Evolutionary conservation across 768 basidiomycete genomes (phyloP).

Genomic region (Boletus fagicola): DNA sequence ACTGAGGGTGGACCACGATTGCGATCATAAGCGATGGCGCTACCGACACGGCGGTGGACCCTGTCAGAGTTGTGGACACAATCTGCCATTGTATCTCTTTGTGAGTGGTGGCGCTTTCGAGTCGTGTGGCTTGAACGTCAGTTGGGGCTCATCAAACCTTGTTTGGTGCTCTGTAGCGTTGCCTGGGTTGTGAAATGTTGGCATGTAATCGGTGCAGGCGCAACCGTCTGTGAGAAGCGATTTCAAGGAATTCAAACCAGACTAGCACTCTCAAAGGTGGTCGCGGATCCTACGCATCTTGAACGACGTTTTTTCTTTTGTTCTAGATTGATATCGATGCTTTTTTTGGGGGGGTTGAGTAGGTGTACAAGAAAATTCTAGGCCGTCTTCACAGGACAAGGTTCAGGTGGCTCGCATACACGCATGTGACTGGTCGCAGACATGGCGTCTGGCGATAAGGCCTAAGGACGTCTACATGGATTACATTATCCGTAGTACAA

Average conservation of each 20-base stretch:
- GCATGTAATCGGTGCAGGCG: slow-evolving; percentile 38
- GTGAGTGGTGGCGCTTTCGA: slow-evolving; percentile 36
- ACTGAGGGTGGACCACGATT: slow-evolving; percentile 55
- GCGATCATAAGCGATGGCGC: slow-evolving; percentile 44
- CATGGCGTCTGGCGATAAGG: slow-evolving; percentile 2
- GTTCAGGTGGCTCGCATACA: not conserved
- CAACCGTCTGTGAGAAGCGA: slow-evolving; percentile 32
- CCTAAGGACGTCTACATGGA: slow-evolving; percentile 10
- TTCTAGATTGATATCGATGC: not conserved
- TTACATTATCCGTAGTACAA: slow-evolving; percentile 9
- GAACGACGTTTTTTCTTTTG: not conserved
- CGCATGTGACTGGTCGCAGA: slow-evolving; percentile 38
- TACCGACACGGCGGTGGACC: slow-evolving; percentile 41
- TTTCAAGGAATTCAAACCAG: too few relatives aligned
- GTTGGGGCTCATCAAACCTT: not conserved
- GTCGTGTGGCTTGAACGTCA: not conserved
- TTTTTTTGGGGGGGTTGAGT: not conserved
- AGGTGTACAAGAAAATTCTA: not conserved
- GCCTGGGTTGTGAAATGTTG: slow-evolving; percentile 30
- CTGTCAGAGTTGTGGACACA: slow-evolving; percentile 46
- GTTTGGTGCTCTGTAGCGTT: not conserved
- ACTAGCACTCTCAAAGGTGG: not conserved
- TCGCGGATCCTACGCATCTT: not conserved
- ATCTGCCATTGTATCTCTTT: slow-evolving; percentile 45
- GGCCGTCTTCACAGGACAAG: too few relatives aligned